phyloP scores from a whole-genome alignment of 2,329 filamentous ascomycete species.

The Hymenoscyphus repandus region DNA sequence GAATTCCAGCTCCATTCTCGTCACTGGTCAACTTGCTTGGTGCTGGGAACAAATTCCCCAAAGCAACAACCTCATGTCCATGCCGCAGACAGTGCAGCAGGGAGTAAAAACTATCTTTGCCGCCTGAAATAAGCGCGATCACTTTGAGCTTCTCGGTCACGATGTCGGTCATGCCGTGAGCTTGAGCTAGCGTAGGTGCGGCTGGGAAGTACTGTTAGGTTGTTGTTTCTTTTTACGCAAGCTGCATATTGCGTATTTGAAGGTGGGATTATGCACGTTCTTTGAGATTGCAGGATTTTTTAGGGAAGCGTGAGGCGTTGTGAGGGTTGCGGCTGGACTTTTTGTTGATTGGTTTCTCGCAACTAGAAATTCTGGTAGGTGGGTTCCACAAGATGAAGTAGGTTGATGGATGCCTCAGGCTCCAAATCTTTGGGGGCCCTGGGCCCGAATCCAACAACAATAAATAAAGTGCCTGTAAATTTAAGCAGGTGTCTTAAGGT shows the following conservation, averaged over 20 bases:
- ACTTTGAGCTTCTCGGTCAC: constrained; percentile 60
- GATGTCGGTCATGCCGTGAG: constrained; percentile 9
- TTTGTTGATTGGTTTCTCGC: too few species aligned
- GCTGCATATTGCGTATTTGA: too few species aligned
- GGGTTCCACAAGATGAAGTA: too few species aligned
- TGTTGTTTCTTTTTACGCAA: neutral
- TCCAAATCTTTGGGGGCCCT: too few species aligned
- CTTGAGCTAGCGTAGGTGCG: neutral
- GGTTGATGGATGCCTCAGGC: too few species aligned
- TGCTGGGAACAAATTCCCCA: constrained; percentile 79
- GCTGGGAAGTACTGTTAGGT: neutral
- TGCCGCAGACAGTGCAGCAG: constrained; percentile 84
- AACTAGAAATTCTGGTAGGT: too few species aligned
- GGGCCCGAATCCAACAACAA: too few species aligned
- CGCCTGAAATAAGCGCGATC: constrained; percentile 89
- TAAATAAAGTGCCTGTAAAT: too few species aligned
- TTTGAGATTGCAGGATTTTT: too few species aligned
- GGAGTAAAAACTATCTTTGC: constrained; percentile 95
- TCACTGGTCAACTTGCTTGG: constrained; percentile 4
- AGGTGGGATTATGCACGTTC: too few species aligned
- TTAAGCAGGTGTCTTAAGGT: too few species aligned
- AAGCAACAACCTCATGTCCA: constrained; percentile 77
- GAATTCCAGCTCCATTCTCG: constrained; percentile 5
- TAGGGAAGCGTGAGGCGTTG: neutral
- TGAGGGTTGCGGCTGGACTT: neutral